Conservation (phyloP, 805 yeast genomes). For the Kodamaea laetipori region DNA sequence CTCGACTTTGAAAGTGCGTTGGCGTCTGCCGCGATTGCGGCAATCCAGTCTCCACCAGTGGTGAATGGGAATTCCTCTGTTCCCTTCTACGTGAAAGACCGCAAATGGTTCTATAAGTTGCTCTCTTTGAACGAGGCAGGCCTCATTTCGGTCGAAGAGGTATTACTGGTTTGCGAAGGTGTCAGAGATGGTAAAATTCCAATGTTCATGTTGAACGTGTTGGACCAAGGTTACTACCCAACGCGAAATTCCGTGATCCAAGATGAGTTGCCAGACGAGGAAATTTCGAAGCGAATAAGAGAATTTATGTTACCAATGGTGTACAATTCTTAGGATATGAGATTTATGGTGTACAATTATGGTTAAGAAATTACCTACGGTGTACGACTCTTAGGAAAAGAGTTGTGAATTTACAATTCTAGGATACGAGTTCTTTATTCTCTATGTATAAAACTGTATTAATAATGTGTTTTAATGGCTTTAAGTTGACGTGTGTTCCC, state of each 20-base stretch:
- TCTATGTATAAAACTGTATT: constrained; percentile 10
- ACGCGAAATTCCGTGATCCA: constrained; percentile 20
- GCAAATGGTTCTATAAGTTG: constrained; percentile 40
- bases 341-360: too few relatives aligned
- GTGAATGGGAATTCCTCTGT: constrained; percentile 23
- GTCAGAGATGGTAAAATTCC: constrained; percentile 42
- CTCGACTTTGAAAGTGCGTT: constrained; percentile 29
- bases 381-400: too few relatives aligned
- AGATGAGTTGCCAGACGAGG: constrained; percentile 29
- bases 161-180: constrained; percentile 37
- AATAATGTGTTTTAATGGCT: constrained; percentile 3
- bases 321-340: constrained; percentile 22
- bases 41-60: constrained; percentile 33
- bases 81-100: constrained; percentile 36
- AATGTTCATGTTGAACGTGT: constrained; percentile 34
- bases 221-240: constrained; percentile 34
- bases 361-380: too few relatives aligned
- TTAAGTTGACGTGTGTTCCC: background rate
- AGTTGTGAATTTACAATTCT: too few relatives aligned
- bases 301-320: constrained; percentile 40
- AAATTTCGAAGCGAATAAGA: constrained; percentile 33
- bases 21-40: constrained; percentile 35
- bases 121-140: constrained; percentile 30
- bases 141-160: constrained; percentile 31
- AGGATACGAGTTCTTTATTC: background rate